Evolutionary conservation across 2,329 filamentous ascomycete genomes (phyloP), one percentile per base, ranked within the genome.

Genomic region (Daldinia eschscholtzii): DNA sequence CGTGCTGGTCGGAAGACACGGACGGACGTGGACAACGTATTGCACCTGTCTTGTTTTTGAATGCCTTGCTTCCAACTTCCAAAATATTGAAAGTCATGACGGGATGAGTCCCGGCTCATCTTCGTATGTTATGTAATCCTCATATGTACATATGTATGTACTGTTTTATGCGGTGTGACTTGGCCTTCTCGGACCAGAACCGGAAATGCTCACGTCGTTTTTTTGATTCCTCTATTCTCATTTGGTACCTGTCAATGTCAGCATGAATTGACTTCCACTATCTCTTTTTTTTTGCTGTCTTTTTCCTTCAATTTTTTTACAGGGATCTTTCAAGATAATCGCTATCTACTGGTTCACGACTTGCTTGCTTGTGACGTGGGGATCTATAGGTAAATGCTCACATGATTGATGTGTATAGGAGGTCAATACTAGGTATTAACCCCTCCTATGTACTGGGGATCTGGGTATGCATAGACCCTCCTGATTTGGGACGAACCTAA

Each of bases 301-400:
- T 23, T 23, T 23, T 23, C 20, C 20, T 23, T 23, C 20, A 23
- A 23, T 1, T 35, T 41, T 64, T 30, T 68, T 42, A 46, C 61
- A 57, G 46, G 61, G 61, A 48, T 67, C 44, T 61, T 41, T 4
- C 35, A 13, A 46, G n/a, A 62, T 52, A 7, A 35, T 41, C 30
- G 30, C 33, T 26, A 56, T 67, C 50, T 63, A 64, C 61, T 63
- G 61, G 61, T 18, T 56, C 46, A 33, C 37, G 61, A 26, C 44
- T 50, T 28, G 35, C 44, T 52, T 59, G 61, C 57, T 50, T 65
- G 68, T 68, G 67, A 70, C 67, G 68, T 70, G 68, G 68, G 35
- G 61, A 65, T 57, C 53, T 60, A 37, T 55, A 52, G 61, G 9
- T 62, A 33, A 41, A 35, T 33, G 60, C 20, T 70, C 67, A 70